Evolutionary conservation across 495 filamentous ascomycete species (phyloP).

Genomic region (Glarea lozoyensis): DNA sequence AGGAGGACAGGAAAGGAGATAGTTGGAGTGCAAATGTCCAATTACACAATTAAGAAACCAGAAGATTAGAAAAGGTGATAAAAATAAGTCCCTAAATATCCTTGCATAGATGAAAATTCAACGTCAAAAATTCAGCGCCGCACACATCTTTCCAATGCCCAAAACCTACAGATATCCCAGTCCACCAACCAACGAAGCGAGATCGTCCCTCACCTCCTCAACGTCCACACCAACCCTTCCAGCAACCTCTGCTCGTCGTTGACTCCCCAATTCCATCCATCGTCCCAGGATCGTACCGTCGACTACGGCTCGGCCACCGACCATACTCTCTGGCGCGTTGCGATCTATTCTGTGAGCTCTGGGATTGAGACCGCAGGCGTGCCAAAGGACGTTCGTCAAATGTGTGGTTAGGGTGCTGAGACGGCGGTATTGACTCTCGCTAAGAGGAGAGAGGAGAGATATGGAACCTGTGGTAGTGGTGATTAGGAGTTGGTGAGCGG

Average conservation of each 20-base stretch:
- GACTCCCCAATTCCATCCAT: conserved; percentile 62
- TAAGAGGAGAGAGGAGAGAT: conserved; percentile 65
- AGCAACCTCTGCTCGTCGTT: conserved; percentile 60
- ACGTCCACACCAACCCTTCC: conserved; percentile 56
- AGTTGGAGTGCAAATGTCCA: too few relatives aligned
- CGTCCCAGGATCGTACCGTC: conserved; percentile 43
- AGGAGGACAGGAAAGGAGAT: too few relatives aligned
- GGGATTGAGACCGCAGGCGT: conserved; percentile 73
- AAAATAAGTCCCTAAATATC: too few relatives aligned
- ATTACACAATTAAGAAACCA: too few relatives aligned
- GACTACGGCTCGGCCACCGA: conserved; percentile 38
- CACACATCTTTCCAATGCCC: too few relatives aligned
- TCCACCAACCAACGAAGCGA: conserved; percentile 30
- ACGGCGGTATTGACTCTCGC: conserved; percentile 74
- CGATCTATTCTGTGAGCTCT: conserved; percentile 53
- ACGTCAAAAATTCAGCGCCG: too few relatives aligned
- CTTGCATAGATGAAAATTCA: too few relatives aligned
- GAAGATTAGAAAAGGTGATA: too few relatives aligned
- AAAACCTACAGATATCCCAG: conserved; percentile 19
- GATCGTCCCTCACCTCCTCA: conserved; percentile 51
- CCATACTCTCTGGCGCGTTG: conserved; percentile 21
- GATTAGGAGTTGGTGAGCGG: conserved; percentile 54
- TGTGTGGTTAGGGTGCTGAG: conserved; percentile 76
- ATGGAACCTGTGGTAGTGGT: conserved; percentile 67
- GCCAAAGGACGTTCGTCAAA: conserved; percentile 64